These are phyloP conservation scores for Neofusicoccum sp. DNA, from an alignment of 2,329 filamentous ascomycete genomes.

Conservation along the genomic window DNA sequence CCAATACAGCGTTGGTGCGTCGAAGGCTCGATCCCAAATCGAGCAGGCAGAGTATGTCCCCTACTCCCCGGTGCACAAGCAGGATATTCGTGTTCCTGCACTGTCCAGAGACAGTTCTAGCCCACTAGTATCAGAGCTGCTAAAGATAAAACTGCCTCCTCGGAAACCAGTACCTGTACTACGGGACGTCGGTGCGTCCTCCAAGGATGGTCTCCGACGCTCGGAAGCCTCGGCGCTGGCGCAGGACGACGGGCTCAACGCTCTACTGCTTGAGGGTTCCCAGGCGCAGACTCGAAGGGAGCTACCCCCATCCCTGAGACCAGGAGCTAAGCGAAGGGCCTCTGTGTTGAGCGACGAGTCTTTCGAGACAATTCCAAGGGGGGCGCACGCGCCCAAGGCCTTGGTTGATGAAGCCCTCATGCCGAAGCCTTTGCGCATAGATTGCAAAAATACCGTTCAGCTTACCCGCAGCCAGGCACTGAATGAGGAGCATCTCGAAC, in stretches of 20 bases:
- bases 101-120: not conserved
- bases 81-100: not conserved
- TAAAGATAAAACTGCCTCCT: not conserved
- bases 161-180: too few relatives aligned
- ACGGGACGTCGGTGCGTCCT: too few relatives aligned
- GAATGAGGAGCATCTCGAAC: too few relatives aligned
- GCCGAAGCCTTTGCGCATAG: too few relatives aligned
- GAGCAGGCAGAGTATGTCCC: not conserved
- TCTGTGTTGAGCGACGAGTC: not conserved
- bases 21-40: not conserved
- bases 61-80: not conserved
- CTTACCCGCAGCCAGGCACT: too few relatives aligned
- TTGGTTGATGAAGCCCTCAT: too few relatives aligned
- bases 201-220: too few relatives aligned
- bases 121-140: not conserved
- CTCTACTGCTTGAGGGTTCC: not conserved
- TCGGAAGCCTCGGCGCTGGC: not conserved
- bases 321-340: not conserved
- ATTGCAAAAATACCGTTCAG: too few relatives aligned
- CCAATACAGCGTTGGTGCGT: too few relatives aligned
- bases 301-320: not conserved
- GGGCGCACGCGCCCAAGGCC: too few relatives aligned
- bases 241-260: not conserved
- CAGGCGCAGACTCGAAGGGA: not conserved
- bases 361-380: too few relatives aligned